Base-by-base conservation (phyloP, 2,329 filamentous ascomycete species). In the Pseudocercospora ulei region DNA sequence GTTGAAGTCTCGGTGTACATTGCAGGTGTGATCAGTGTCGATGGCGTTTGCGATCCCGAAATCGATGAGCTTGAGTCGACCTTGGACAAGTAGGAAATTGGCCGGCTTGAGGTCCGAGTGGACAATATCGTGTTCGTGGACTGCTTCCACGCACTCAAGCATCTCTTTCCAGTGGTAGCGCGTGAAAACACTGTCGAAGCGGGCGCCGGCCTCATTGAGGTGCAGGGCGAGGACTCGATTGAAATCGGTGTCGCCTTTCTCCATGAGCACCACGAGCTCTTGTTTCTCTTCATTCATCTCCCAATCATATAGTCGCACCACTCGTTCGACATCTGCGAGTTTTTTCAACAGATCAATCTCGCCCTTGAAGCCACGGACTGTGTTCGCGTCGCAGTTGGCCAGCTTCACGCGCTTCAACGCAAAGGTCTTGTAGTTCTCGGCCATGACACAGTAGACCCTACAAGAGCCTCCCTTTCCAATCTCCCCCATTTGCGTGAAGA, bases 121-220 rank as follows among this genome's bases (percentile, higher is more conserved):
- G 2, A 98, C 90, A 48, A 98, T 87, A 56, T 95, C 86, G 59
- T 80, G 72, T 7, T 81, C 75, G 58, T 98, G 90, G 1, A 98
- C 86, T 0, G 88, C 76, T 51, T 83, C 76, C 4, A 98, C 76
- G 58, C 90, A 96, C 61, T 94, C 86, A 11, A 98, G 78, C 90
- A 98, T 98, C 64, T 98, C 90, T 62, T 93, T 90, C 90, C 90
- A 98, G 68, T 94, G 94, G 64, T 83, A 92, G n/a, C 90, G 81
- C 7, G 90, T 85, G 60, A 96, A 95, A 37, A 81, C 82, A 1
- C 84, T 73, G 57, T 98, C 90, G 44, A 98, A 80, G 43, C 72
- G 75, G 24, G 82, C 75, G 38, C 81, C 75, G 44, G 86, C 80
- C 0, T 49, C 54, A 54, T 78, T 83, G 54, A 73, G 56, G 75